Evolutionary conservation across 129 eudicot species (phyloP), one percentile per base, ranked within the genome.

Genomic region (Smallanthus sonchifolius): DNA sequence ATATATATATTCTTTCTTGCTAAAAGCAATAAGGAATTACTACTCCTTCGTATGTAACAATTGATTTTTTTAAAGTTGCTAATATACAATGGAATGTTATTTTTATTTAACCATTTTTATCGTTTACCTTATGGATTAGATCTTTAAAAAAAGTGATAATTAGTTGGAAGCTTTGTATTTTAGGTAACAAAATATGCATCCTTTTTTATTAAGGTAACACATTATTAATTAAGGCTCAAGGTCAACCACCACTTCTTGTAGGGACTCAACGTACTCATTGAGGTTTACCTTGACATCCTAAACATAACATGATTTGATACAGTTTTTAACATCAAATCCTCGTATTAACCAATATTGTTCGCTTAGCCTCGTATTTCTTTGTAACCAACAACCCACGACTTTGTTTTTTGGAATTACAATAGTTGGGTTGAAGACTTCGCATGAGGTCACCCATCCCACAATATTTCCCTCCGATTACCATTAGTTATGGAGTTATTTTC

Each of bases 21-120:
- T 40, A 42, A 72, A 60, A 44, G 73, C 76, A 78, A 51, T 47
- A 51, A 49, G 78, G 74, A 49, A 54, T 72, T 10, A 34, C 42
- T 79, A 71, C 78, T 79, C 83, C 77, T 79, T 79, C 51, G 39
- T 64, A 54, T 79, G 83, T 79, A 72, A 79, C 83, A 52, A 79
- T 79, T 79, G 83, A 44, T 52, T 72, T 79, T 72, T 79, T 79
- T 11, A 15, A 54, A 24, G 83, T 79, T 79, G 83, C 83, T 52
- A 55, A 72, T 65, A 79, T 79, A 79, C 39, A 52, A 72, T 43
- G 77, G 83, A 52, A 78, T 52, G 83, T 54, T 72, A 72, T 14
- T 77, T 63, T 79, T n/a, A 34, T 42, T 66, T 38, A 20, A 55
- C 0, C 24, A 2, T 5, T 32, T 49, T 28, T 19, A n/a, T 75